phyloP scores from a whole-genome alignment of 495 filamentous ascomycete species.

The Daldinia grandis region DNA sequence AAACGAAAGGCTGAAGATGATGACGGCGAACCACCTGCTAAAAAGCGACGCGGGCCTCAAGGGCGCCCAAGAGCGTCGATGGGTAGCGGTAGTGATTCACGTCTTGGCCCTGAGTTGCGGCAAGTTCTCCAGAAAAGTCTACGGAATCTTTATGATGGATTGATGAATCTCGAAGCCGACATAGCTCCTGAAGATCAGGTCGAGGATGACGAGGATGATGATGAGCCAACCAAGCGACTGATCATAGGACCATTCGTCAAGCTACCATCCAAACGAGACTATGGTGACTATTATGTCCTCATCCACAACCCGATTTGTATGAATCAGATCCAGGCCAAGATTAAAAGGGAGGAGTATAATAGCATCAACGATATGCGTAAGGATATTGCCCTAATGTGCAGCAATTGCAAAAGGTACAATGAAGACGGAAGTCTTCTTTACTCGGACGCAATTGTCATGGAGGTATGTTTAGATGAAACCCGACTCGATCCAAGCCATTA shows the following conservation, averaged over 20 bases:
- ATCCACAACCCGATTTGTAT: conserved; percentile 93
- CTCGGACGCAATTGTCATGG: conserved; percentile 90
- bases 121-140: conserved; percentile 76
- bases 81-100: conserved; percentile 39
- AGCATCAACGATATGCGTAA: conserved; percentile 78
- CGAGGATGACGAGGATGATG: conserved; percentile 60
- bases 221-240: conserved; percentile 64
- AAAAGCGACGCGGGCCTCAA: conserved; percentile 73
- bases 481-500: neutral
- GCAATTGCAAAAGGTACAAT: conserved; percentile 93
- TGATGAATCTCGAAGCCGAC: conserved; percentile 82
- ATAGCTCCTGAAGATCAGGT: conserved; percentile 60
- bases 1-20: conserved; percentile 91
- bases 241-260: conserved; percentile 96
- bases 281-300: conserved; percentile 92
- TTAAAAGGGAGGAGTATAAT: conserved; percentile 92
- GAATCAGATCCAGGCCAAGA: conserved; percentile 89
- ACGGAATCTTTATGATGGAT: conserved; percentile 73
- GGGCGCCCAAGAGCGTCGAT: conserved; percentile 69
- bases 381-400: conserved; percentile 84
- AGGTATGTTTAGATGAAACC: conserved; percentile 66
- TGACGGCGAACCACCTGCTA: conserved; percentile 79
- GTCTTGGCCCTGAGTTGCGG: conserved; percentile 59
- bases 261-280: conserved; percentile 83
- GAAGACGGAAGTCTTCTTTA: conserved; percentile 92